phyloP scores from a whole-genome alignment of 2,329 filamentous ascomycete genomes.

The Pestalotiopsis sp. region DNA sequence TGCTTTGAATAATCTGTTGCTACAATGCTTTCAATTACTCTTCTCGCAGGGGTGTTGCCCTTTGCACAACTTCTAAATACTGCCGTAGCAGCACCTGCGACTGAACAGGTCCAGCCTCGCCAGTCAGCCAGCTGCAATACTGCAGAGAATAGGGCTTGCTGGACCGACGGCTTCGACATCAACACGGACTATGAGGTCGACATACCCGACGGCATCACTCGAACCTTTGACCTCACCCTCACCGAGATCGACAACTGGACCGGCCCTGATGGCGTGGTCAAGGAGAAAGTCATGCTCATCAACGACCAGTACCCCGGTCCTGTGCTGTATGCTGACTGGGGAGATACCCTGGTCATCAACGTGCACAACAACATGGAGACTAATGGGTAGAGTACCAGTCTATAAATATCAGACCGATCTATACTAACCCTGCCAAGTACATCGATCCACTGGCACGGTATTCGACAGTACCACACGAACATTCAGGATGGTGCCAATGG shows the following conservation, averaged over 20 bases:
- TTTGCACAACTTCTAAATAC: neutral
- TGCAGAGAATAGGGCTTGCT: constrained; percentile 32
- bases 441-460: constrained; percentile 50
- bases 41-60: neutral
- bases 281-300: constrained; percentile 39
- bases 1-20: too few species aligned
- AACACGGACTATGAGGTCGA: constrained; percentile 31
- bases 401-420: neutral
- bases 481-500: constrained; percentile 46
- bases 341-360: constrained; percentile 53
- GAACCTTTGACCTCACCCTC: constrained; percentile 30
- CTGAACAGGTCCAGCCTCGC: constrained; percentile 1
- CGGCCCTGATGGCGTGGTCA: constrained; percentile 25
- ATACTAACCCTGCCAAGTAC: constrained; percentile 23
- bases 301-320: neutral
- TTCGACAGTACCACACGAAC: constrained; percentile 46
- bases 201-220: constrained; percentile 24
- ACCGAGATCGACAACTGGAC: constrained; percentile 25
- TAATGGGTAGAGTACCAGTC: constrained; percentile 22
- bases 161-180: constrained; percentile 33
- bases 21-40: neutral
- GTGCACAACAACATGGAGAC: constrained; percentile 55
- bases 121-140: constrained; percentile 20
- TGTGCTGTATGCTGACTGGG: constrained; percentile 40
- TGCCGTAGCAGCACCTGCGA: constrained; percentile 7